These are phyloP conservation scores for Mycena latifolia DNA, from an alignment of 768 basidiomycete genomes.

Conservation along the genomic window DNA sequence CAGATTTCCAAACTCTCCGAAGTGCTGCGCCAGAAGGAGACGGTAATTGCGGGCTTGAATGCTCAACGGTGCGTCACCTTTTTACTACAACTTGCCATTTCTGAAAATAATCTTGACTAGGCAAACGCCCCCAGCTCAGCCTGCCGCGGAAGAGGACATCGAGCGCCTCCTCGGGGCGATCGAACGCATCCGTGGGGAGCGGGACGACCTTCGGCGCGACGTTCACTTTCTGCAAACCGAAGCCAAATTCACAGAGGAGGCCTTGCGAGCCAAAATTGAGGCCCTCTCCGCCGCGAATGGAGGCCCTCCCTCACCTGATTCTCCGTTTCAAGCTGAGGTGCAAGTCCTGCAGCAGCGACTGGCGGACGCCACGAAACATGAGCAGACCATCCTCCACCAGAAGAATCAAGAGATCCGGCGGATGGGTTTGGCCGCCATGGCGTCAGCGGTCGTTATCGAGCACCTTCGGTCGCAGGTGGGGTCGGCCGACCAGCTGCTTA, in stretches of 20 bases:
- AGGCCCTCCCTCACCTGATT: slow-evolving; percentile 36
- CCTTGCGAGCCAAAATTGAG: slow-evolving; percentile 64
- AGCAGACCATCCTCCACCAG: slow-evolving; percentile 35
- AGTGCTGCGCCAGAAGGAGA: slow-evolving; percentile 41
- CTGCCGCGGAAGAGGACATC: slow-evolving; percentile 53
- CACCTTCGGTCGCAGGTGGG: slow-evolving; percentile 46
- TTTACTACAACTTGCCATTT: neutral
- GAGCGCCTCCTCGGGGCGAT: slow-evolving; percentile 72
- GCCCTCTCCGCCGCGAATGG: slow-evolving; percentile 32
- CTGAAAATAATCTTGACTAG: slow-evolving; percentile 13
- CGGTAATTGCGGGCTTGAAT: slow-evolving; percentile 28
- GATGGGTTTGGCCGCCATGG: slow-evolving; percentile 48
- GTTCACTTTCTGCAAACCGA: slow-evolving; percentile 79
- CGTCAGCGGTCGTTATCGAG: slow-evolving; percentile 55
- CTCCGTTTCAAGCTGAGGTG: slow-evolving; percentile 46
- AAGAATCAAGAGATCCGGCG: slow-evolving; percentile 48
- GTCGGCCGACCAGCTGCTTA: slow-evolving; percentile 27
- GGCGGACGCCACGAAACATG: slow-evolving; percentile 25
- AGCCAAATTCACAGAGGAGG: slow-evolving; percentile 72
- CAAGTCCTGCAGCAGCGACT: slow-evolving; percentile 43
- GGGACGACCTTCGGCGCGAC: slow-evolving; percentile 71
- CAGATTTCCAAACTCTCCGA: slow-evolving; percentile 45
- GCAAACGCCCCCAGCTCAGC: slow-evolving; percentile 28
- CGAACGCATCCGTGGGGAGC: slow-evolving; percentile 75
- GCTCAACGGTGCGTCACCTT: slow-evolving; percentile 33